Evolutionary conservation across 441 rosid species (phyloP).

Genomic region (Croton setiger): DNA sequence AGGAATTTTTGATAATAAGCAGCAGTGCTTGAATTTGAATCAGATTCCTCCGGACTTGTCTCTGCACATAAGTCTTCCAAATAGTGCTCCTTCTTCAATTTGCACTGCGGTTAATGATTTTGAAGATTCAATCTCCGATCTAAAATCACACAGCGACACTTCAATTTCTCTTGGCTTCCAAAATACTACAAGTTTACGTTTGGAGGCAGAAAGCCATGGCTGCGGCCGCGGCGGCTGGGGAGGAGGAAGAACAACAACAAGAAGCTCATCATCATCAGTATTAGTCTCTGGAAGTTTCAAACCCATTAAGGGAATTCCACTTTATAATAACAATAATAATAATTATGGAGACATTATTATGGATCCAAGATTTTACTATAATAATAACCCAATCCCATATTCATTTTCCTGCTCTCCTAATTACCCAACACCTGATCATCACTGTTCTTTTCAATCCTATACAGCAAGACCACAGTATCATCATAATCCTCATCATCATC

Average conservation of each 20-base stretch:
- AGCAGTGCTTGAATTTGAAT: slow-evolving; percentile 25
- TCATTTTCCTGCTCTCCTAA: slow-evolving; percentile 35
- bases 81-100: slow-evolving; percentile 31
- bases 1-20: slow-evolving; percentile 9
- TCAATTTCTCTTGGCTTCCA: slow-evolving; percentile 27
- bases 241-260: not conserved
- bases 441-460: slow-evolving; percentile 9
- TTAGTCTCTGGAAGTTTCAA: slow-evolving; percentile 30
- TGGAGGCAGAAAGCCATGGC: slow-evolving; percentile 18
- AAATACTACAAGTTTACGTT: slow-evolving; percentile 29
- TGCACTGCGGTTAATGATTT: slow-evolving; percentile 32
- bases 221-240: not conserved
- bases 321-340: slow-evolving; percentile 31
- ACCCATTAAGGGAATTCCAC: slow-evolving; percentile 77
- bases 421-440: not conserved
- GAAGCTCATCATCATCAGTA: no score
- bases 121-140: slow-evolving; percentile 14
- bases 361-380: slow-evolving; percentile 28
- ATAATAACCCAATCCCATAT: slow-evolving; percentile 25
- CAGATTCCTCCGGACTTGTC: slow-evolving; percentile 79
- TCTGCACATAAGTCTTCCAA: slow-evolving; percentile 70
- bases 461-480: slow-evolving; percentile 13
- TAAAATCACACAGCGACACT: slow-evolving; percentile 27
- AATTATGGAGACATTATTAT: slow-evolving; percentile 24
- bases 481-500: slow-evolving; percentile 18